These are phyloP conservation scores for Leishmania guyanensis DNA, from an alignment of 208 protist species.

Conservation along the genomic window DNA sequence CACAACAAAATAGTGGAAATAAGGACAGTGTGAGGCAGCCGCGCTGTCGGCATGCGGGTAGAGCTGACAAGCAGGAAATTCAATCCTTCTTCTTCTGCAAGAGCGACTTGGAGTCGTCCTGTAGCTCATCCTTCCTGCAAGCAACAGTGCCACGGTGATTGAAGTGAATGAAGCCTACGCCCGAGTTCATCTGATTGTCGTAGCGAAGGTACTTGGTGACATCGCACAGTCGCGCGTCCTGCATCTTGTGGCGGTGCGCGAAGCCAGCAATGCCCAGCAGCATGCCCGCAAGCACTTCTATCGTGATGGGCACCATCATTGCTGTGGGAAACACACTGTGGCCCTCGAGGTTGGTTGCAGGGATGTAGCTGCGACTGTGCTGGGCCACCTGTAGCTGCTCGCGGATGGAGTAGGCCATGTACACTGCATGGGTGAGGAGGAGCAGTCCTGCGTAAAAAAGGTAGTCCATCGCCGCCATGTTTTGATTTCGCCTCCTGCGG, in stretches of 20 bases:
- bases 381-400: constrained; percentile 72
- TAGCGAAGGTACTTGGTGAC: constrained; percentile 63
- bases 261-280: constrained; percentile 61
- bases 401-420: constrained; percentile 60
- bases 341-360: constrained; percentile 5
- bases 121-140: constrained; percentile 31
- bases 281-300: constrained; percentile 37
- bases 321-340: constrained; percentile 18
- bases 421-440: constrained; percentile 67
- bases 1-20: background rate
- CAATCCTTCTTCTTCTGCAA: constrained; percentile 52
- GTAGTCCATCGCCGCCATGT: constrained; percentile 11
- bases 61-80: background rate
- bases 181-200: constrained; percentile 66
- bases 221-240: constrained; percentile 64
- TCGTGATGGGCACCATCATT: constrained; percentile 37
- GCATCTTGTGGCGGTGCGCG: constrained; percentile 43
- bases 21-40: background rate
- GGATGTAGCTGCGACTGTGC: constrained; percentile 31
- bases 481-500: background rate
- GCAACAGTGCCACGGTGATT: constrained; percentile 77
- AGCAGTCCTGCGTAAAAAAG: constrained; percentile 66
- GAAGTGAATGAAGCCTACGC: constrained; percentile 84
- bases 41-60: background rate
- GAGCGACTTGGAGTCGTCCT: constrained; percentile 38